Evolutionary conservation across 2,329 filamentous ascomycete species (phyloP).

Genomic region (Apiospora arundinis): DNA sequence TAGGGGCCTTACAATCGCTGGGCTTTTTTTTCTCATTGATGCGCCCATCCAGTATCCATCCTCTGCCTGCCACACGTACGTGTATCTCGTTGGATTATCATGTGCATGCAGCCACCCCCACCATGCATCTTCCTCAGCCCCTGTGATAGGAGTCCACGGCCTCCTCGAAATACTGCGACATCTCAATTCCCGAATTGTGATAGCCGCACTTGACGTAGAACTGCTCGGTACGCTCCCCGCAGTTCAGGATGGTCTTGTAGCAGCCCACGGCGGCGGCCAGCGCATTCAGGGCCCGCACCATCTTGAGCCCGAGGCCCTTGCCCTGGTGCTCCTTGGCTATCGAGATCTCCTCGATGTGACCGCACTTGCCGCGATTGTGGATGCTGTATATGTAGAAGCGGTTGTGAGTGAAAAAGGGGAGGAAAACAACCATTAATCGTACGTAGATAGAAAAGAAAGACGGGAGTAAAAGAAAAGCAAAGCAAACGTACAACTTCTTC

Average conservation of each 20-base stretch:
- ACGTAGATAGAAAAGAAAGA: slow-evolving; percentile 51
- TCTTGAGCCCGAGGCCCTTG: slow-evolving; percentile 77
- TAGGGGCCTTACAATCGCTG: not conserved
- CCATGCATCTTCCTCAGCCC: slow-evolving; percentile 26
- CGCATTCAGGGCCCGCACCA: slow-evolving; percentile 79
- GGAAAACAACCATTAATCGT: not conserved
- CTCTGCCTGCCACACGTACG: too few species aligned
- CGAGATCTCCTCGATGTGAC: slow-evolving; percentile 86
- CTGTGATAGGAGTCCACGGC: slow-evolving; percentile 35
- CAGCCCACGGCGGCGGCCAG: slow-evolving; percentile 77
- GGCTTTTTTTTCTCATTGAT: not conserved
- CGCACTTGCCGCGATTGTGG: slow-evolving; percentile 71
- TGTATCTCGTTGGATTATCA: not conserved
- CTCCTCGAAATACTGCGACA: slow-evolving; percentile 39
- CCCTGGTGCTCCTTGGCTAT: slow-evolving; percentile 80
- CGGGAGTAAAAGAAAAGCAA: not conserved
- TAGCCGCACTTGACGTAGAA: slow-evolving; percentile 65
- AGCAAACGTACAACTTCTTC: slow-evolving; percentile 70
- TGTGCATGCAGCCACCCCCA: not conserved
- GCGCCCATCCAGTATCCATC: too few species aligned
- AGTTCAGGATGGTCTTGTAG: slow-evolving; percentile 83
- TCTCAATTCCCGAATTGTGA: slow-evolving; percentile 39
- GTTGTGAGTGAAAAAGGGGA: not conserved
- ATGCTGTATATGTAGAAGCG: slow-evolving; percentile 50
- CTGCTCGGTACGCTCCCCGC: slow-evolving; percentile 77